A percentile compares a stretch with the other conserved stretches of the same genome.
Conservation (phyloP, 2,329 filamentous ascomycete species). For the Triangularia verruculosa region DNA sequence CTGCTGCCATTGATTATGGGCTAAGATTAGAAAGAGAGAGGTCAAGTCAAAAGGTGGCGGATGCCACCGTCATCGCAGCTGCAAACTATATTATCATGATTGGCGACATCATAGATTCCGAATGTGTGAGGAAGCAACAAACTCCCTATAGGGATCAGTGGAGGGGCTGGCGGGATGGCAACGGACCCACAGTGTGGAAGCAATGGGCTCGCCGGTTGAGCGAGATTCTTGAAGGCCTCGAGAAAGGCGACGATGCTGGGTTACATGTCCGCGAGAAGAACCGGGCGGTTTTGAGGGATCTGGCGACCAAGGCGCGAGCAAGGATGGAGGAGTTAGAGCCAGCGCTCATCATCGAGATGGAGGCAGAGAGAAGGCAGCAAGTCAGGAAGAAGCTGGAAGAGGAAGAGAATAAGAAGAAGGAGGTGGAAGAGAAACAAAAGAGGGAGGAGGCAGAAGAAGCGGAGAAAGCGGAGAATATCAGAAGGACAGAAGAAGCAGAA, state of each 20-base stretch:
- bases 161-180: not conserved
- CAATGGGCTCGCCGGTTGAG: not conserved
- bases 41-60: not conserved
- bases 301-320: slow-evolving; percentile 8
- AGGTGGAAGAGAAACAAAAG: not conserved
- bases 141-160: not conserved
- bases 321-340: slow-evolving; percentile 9
- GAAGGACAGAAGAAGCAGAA: not conserved
- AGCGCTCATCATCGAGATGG: not conserved
- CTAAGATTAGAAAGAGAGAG: not conserved
- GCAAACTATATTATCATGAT: slow-evolving; percentile 2
- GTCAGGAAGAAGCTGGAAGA: not conserved
- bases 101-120: not conserved
- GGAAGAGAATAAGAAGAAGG: not conserved
- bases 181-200: slow-evolving; percentile 3
- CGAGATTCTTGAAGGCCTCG: slow-evolving; percentile 1
- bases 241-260: not conserved
- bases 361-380: not conserved
- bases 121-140: slow-evolving; percentile 1
- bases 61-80: slow-evolving; percentile 4
- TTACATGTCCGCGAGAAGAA: slow-evolving; percentile 4
- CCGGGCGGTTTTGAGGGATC: not conserved
- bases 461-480: too few relatives aligned
- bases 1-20: not conserved
- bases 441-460: not conserved